These are phyloP conservation scores for Nevesoporus exiguus DNA, from an alignment of 768 basidiomycete species.

Conservation along the genomic window DNA sequence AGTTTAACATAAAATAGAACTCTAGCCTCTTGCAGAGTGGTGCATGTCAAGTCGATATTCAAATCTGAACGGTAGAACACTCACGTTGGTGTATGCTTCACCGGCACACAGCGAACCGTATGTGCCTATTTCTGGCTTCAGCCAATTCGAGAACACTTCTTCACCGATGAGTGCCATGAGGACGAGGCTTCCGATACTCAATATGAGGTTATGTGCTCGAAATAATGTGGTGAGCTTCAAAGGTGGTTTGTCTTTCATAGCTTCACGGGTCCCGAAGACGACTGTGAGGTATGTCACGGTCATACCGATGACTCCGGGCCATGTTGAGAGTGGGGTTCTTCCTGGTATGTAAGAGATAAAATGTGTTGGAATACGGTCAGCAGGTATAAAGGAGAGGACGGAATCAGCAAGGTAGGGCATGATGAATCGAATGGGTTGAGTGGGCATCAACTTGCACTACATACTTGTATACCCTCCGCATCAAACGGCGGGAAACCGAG, in stretches of 20 bases:
- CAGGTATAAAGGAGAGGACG: slow-evolving; percentile 50
- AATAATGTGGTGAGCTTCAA: slow-evolving; percentile 74
- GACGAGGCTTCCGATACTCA: slow-evolving; percentile 75
- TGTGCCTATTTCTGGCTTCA: slow-evolving; percentile 69
- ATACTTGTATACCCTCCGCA: slow-evolving; percentile 5
- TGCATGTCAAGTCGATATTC: background rate
- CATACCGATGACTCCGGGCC: slow-evolving; percentile 59
- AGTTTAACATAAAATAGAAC: slow-evolving; percentile 96
- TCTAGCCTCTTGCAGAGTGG: slow-evolving; percentile 62
- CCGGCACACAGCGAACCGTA: slow-evolving; percentile 73
- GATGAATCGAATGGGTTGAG: slow-evolving; percentile 11
- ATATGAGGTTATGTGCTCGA: slow-evolving; percentile 82
- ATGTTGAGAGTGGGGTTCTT: slow-evolving; percentile 76
- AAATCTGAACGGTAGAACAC: slow-evolving; percentile 26
- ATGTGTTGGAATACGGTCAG: slow-evolving; percentile 53
- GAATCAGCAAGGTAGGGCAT: slow-evolving; percentile 74
- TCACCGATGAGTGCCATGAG: slow-evolving; percentile 82
- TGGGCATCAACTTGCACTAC: background rate
- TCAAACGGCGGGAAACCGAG: background rate
- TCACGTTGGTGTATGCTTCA: slow-evolving; percentile 78
- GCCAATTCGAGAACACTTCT: slow-evolving; percentile 78
- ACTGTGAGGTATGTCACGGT: slow-evolving; percentile 76
- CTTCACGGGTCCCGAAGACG: slow-evolving; percentile 77
- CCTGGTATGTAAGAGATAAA: slow-evolving; percentile 67
- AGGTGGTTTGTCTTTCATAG: slow-evolving; percentile 75